Evolutionary conservation across 2,329 filamentous ascomycete species (phyloP).

Genomic region (Stemphylium beticola): DNA sequence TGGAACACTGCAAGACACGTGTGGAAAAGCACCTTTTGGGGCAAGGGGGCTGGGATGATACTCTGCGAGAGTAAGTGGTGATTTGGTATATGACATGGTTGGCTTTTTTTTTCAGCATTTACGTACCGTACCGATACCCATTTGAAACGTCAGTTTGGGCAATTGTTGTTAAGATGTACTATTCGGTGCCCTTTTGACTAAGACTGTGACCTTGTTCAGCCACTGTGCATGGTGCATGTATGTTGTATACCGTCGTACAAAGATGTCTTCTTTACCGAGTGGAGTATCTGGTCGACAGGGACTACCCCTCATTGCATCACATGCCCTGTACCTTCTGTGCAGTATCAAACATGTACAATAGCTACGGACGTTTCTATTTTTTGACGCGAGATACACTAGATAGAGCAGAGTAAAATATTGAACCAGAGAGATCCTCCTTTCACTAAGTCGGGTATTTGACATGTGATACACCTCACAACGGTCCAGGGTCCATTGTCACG

Average conservation of each 20-base stretch:
- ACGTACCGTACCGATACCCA: slow-evolving; percentile 44
- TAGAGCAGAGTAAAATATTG: background rate
- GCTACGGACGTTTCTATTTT: background rate
- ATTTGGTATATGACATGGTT: slow-evolving; percentile 15
- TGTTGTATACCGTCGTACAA: slow-evolving; percentile 3
- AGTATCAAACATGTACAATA: background rate
- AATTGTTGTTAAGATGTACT: slow-evolving; percentile 9
- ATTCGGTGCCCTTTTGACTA: slow-evolving; percentile 7
- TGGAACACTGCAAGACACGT: slow-evolving; percentile 74
- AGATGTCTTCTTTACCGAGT: background rate
- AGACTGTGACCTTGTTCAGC: background rate
- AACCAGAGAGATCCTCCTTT: background rate
- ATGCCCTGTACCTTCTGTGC: background rate
- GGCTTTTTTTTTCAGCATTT: slow-evolving; percentile 29
- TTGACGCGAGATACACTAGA: background rate
- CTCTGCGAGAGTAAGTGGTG: slow-evolving; percentile 47
- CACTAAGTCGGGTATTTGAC: slow-evolving; percentile 2
- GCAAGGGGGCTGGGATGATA: slow-evolving; percentile 88
- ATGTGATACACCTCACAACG: slow-evolving; percentile 11
- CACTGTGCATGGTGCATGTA: slow-evolving; percentile 2
- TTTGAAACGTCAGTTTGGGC: slow-evolving; percentile 26
- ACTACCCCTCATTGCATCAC: background rate
- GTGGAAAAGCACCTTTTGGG: slow-evolving; percentile 75
- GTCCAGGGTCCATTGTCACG: slow-evolving; percentile 1
- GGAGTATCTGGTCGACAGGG: background rate